Evolutionary conservation across 2,329 filamentous ascomycete genomes (phyloP), one percentile per base, ranked within the genome.

Genomic region (Colletotrichum kahawae): DNA sequence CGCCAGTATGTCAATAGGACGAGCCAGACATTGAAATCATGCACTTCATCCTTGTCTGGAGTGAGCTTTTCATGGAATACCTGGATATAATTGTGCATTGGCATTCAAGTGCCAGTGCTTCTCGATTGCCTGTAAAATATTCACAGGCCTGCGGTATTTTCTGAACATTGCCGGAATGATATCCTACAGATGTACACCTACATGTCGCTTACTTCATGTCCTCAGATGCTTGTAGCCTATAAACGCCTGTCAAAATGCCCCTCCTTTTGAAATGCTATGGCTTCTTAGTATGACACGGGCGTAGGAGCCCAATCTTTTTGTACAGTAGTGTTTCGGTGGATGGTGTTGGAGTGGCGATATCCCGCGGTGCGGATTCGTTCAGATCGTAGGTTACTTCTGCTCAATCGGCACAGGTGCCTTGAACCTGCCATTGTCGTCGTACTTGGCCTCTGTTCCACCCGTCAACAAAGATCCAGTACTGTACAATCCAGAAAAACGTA

Each of bases 401-500:
- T 67, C 63, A 34, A 67, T 18, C 29, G 70, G 72, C 36, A 80
- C 81, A 10, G 86, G 86, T 10, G 85, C 80, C 75, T 83, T 84
- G 78, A 87, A 87, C 38, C 81, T 82, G 71, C 86, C 86, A 67
- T 87, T 87, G 77, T 87, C 84, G 70, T 87, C 86, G 69, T 87
- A 87, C 77, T 85, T 84, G 62, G 86, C 86, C 79, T 87, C 86
- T 87, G 76, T 68, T 33, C 33, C 14, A 14, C 36, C 7, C 24
- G 33, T 73, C 27, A 75, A 43, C 38, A 8, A 16, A 34, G 4
- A 43, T n/a, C 7, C 60, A 27, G 8, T 3, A 2, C 3, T 63
- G 8, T 51, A 7, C 43, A 10, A 21, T 13, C 43, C n/a, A 38
- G 21, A 34, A 29, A 63, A 68, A 90, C 95, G 88, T 87, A 98